Conservation (phyloP, 495 filamentous ascomycete genomes). For the Penicillium canariense region DNA sequence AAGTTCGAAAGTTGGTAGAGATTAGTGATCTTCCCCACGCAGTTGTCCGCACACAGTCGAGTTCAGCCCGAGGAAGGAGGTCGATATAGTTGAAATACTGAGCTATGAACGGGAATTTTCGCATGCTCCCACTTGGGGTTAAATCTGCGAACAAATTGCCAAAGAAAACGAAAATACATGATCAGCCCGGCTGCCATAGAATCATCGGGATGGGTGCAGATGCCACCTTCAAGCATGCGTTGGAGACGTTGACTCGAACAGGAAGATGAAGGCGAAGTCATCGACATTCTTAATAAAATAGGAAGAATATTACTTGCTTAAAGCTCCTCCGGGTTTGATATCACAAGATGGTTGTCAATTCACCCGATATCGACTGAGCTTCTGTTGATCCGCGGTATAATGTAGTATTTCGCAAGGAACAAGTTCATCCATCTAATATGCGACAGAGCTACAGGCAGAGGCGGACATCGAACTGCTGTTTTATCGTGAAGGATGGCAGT, state of each 20-base stretch:
- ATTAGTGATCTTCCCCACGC: too few species aligned
- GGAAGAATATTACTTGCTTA: too few species aligned
- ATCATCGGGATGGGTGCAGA: not conserved
- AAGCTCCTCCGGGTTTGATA: too few species aligned
- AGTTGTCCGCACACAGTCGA: too few species aligned
- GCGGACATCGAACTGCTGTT: conserved; percentile 41
- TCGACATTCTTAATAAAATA: not conserved
- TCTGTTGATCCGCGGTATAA: not conserved
- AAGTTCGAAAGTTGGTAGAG: too few species aligned
- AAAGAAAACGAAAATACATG: too few species aligned
- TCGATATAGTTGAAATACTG: too few species aligned
- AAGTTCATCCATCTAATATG: conserved; percentile 16
- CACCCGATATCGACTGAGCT: conserved; percentile 1
- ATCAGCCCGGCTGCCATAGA: too few species aligned
- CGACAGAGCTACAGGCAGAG: conserved; percentile 25
- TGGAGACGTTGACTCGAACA: not conserved
- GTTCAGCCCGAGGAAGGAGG: too few species aligned
- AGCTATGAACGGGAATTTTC: too few species aligned
- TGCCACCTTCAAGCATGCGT: not conserved
- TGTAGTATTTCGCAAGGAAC: conserved; percentile 9
- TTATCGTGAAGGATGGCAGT: conserved; percentile 26
- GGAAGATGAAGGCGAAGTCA: not conserved
- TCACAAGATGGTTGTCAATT: not conserved
- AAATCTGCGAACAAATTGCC: too few species aligned
- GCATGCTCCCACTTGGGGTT: too few species aligned